Evolutionary conservation across 129 eudicot species (phyloP), one percentile per base, ranked within the genome.

Genomic region (Dittrichia graveolens): DNA sequence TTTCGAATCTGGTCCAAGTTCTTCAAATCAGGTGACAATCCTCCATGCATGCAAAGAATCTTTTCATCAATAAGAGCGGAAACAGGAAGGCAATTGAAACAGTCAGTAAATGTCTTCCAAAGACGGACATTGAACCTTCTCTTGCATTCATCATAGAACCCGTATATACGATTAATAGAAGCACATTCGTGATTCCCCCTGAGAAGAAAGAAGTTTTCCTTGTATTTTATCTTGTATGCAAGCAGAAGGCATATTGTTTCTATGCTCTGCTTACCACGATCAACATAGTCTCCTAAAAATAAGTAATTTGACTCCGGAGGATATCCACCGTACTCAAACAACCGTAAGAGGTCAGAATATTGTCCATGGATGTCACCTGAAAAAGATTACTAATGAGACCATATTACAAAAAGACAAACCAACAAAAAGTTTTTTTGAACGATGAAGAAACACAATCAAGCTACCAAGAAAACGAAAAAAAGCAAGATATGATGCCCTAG

Each of bases 201-300:
- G 40, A 85, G 86, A 82, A 85, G 90, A 82, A 85, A 85, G 63
- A 85, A 85, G 80, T 85, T 85, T 69, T 85, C 90, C 76, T 85
- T 85, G 86, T 85, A 82, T 60, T 85, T 85, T 68, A 85, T 85
- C 73, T 85, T 85, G 85, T 85, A 85, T 31, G 90, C 86, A 16
- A 84, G 88, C 48, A 84, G 85, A 42, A 84, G 85, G 72, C 90
- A 85, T 72, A 85, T 85, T 58, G 90, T 85, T 78, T 86, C 91
- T 70, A 86, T 86, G 85, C 91, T 83, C 79, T 86, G 91, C 76
- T 86, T 86, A 74, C 91, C 91, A 60, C 91, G 91, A 24, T 86
- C 91, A 38, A 86, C 91, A 55, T 86, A 86, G 72, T 86, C 90
- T 58, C 90, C 90, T 55, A 85, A 19, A 65, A 85, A 85, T 46